phyloP scores from a whole-genome alignment of 768 basidiomycete genomes.

The Boletus sp. region DNA sequence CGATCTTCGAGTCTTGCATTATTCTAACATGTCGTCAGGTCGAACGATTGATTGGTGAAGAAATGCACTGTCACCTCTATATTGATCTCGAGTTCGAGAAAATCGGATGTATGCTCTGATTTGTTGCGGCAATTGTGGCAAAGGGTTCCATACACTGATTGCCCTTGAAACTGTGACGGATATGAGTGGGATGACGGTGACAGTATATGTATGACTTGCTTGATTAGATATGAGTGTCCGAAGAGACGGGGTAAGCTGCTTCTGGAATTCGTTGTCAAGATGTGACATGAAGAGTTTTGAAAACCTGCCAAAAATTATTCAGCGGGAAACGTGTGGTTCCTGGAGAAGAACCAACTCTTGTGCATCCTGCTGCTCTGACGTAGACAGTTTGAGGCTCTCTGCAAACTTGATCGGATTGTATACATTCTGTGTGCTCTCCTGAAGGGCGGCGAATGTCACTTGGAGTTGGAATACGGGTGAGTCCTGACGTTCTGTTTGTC shows the following conservation, averaged over 20 bases:
- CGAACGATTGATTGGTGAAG: neutral
- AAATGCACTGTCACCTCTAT: slow-evolving; percentile 50
- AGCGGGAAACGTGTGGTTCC: slow-evolving; percentile 1
- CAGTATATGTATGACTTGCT: slow-evolving; percentile 36
- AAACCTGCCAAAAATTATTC: slow-evolving; percentile 50
- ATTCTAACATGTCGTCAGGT: slow-evolving; percentile 40
- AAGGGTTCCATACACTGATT: slow-evolving; percentile 72
- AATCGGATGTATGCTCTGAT: slow-evolving; percentile 69
- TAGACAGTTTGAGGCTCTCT: slow-evolving; percentile 76
- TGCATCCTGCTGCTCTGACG: slow-evolving; percentile 92
- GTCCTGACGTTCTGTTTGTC: slow-evolving; percentile 41
- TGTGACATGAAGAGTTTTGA: slow-evolving; percentile 93
- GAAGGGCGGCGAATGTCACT: slow-evolving; percentile 81
- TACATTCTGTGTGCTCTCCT: slow-evolving; percentile 61
- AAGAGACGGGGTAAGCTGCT: slow-evolving; percentile 62
- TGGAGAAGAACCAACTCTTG: slow-evolving; percentile 66
- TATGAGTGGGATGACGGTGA: slow-evolving; percentile 1
- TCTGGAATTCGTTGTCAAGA: slow-evolving; percentile 82
- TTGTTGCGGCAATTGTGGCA: slow-evolving; percentile 67
- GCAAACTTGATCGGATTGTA: slow-evolving; percentile 86
- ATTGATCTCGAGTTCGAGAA: slow-evolving; percentile 86
- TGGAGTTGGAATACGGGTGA: slow-evolving; percentile 78
- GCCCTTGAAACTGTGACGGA: slow-evolving; percentile 75
- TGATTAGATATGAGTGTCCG: slow-evolving; percentile 71
- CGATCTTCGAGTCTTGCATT: slow-evolving; percentile 73